Evolutionary conservation across 2,329 filamentous ascomycete genomes (phyloP).

Genomic region (Bipolaris bicolor): DNA sequence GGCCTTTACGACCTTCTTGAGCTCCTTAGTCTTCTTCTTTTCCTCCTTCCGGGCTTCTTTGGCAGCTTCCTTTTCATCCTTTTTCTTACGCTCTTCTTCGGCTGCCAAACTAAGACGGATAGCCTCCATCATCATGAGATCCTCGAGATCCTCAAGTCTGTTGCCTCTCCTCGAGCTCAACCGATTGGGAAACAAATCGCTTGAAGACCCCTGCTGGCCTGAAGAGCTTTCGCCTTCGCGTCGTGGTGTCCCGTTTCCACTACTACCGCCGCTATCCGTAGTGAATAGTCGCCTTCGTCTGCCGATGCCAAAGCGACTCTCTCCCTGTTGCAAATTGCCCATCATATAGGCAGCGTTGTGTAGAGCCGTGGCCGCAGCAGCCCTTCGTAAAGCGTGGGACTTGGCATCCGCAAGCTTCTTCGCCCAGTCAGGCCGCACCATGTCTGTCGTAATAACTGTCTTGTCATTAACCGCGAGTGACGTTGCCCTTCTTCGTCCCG

Average conservation of each 20-base stretch:
- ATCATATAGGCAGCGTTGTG: slow-evolving; percentile 95
- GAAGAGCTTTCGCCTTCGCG: slow-evolving; percentile 41
- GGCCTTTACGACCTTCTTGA: slow-evolving; percentile 71
- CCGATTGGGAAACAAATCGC: slow-evolving; percentile 50
- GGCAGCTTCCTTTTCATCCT: slow-evolving; percentile 77
- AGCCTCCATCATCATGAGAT: slow-evolving; percentile 98
- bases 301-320: slow-evolving; percentile 59
- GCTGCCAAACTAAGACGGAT: slow-evolving; percentile 88
- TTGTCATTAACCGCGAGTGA: slow-evolving; percentile 83
- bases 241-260: slow-evolving; percentile 54
- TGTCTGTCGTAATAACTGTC: slow-evolving; percentile 89
- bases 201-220: slow-evolving; percentile 42
- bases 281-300: slow-evolving; percentile 58
- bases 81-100: slow-evolving; percentile 89
- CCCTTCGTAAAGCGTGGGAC: slow-evolving; percentile 81
- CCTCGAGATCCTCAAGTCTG: slow-evolving; percentile 85
- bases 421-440: slow-evolving; percentile 91
- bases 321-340: slow-evolving; percentile 59
- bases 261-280: slow-evolving; percentile 54
- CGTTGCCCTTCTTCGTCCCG: slow-evolving; percentile 63
- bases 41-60: slow-evolving; percentile 86
- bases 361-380: slow-evolving; percentile 89
- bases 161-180: slow-evolving; percentile 62
- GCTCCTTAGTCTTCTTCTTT: slow-evolving; percentile 71
- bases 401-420: slow-evolving; percentile 85